Base-by-base conservation (phyloP, 2,329 filamentous ascomycete genomes). In the Thelonectria blattea region DNA sequence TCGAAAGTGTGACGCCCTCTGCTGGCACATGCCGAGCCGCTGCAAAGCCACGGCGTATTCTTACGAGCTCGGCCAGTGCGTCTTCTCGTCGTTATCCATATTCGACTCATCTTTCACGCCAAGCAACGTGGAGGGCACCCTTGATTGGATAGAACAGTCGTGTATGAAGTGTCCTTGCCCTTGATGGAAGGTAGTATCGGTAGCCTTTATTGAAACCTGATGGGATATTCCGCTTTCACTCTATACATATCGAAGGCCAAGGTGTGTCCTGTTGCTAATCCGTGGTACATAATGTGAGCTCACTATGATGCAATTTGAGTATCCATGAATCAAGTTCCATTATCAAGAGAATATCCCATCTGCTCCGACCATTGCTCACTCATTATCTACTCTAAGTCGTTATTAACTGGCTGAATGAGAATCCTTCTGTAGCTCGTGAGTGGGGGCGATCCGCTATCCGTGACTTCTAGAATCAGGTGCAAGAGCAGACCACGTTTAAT, bases 381-480 rank as follows among this genome's bases (percentile, higher is more conserved):
- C 30, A 12, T 24, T 3, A 24, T n/a, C 27, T 39, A 49, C 22
- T 50, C 37, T n/a, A 50, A 41, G n/a, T 46, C 46, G 12, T 50
- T 50, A 34, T 64, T 62, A 2, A 60, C 48, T 2, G 62, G 62
- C 24, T 65, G 62, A 22, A 65, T 60, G 12, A 65, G 34, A n/a
- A 65, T 61, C 18, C 62, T 55, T 5, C 60, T 47, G 27, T 65
- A 65, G 32, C 56, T 63, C 5, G 62, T 65, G 7, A 65, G 20
- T 9, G 60, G 39, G 2, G 60, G 60, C 6, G 57, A 46, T 27
- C 60, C 60, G 27, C 20, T 48, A 41, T 65, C 60, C 4, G 60
- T 65, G 8, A 65, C 60, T 37, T 65, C 62, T 8, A 65, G 34
- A 32, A 65, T 63, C 1, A 65, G 27, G n/a, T 65, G 62, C 18